A percentile compares a stretch with the other conserved stretches of the same genome.
Conservation (phyloP, 2,329 filamentous ascomycete species). For the Diaporthe velutina region DNA sequence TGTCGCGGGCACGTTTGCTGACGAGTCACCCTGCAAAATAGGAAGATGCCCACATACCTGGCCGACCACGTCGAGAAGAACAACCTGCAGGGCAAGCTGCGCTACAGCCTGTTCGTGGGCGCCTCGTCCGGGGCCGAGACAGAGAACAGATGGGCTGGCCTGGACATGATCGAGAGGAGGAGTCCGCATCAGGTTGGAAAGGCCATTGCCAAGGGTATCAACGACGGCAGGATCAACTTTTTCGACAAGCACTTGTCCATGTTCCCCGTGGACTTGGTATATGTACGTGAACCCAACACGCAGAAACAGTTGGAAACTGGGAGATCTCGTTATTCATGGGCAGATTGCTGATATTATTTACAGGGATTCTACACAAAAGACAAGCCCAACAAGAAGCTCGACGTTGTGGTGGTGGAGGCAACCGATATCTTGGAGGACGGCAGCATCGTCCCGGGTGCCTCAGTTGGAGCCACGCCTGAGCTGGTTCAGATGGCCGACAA, state of each 20-base stretch:
- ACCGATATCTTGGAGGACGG: constrained; percentile 90
- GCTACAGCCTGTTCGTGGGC: constrained; percentile 89
- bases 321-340: background rate
- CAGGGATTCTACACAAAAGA: constrained; percentile 87
- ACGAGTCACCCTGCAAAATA: constrained; percentile 50
- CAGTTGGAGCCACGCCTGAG: constrained; percentile 87
- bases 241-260: constrained; percentile 95
- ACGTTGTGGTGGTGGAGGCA: constrained; percentile 88
- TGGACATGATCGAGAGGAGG: constrained; percentile 91
- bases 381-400: constrained; percentile 78
- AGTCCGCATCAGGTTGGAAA: constrained; percentile 92
- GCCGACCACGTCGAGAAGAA: constrained; percentile 93
- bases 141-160: constrained; percentile 88
- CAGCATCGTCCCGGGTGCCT: constrained; percentile 88
- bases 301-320: background rate
- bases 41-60: constrained; percentile 85
- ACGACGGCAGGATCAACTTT: constrained; percentile 88
- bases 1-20: background rate
- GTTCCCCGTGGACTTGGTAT: constrained; percentile 90
- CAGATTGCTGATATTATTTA: constrained; percentile 33
- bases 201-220: constrained; percentile 90
- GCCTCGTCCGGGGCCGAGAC: constrained; percentile 92
- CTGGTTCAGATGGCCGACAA: constrained; percentile 93
- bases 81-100: constrained; percentile 83
- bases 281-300: constrained; percentile 60